Evolutionary conservation across 1,139 yeast genomes (phyloP).

Genomic region (Yamadazyma atlantica): DNA sequence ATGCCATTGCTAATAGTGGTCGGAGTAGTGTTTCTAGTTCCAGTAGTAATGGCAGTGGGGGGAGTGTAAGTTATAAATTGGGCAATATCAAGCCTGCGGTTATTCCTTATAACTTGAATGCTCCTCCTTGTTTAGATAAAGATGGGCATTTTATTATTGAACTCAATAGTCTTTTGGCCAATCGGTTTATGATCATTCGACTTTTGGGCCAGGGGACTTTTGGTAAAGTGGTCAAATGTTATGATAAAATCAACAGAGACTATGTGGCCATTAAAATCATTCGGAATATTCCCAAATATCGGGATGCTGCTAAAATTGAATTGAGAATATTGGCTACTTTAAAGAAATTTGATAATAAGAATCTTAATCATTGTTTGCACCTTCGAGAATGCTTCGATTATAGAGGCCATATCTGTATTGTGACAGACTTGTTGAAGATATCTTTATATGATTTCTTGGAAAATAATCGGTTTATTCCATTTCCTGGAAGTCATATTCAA

Average conservation of each 20-base stretch:
- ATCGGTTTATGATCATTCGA: conserved; percentile 63
- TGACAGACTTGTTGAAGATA: conserved; percentile 82
- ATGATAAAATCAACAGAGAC: conserved; percentile 55
- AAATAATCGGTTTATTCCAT: conserved; percentile 65
- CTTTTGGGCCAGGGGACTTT: conserved; percentile 96
- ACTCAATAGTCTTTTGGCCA: conserved; percentile 60
- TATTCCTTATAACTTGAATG: conserved; percentile 38
- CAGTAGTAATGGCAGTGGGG: conserved; percentile 19
- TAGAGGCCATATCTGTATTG: conserved; percentile 90
- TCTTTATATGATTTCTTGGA: conserved; percentile 89
- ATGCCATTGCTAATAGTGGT: conserved; percentile 10
- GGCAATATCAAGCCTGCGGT: conserved; percentile 45
- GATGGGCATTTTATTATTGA: conserved; percentile 82
- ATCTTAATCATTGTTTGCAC: conserved; percentile 71
- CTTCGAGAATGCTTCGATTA: conserved; percentile 89
- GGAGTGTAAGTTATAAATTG: conserved; percentile 28
- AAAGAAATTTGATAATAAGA: conserved; percentile 71
- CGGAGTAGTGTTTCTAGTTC: conserved; percentile 26
- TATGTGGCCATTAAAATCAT: conserved; percentile 91
- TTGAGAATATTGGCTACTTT: conserved; percentile 75
- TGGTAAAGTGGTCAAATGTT: conserved; percentile 86
- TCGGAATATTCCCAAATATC: conserved; percentile 71
- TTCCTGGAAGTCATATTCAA: conserved; percentile 86
- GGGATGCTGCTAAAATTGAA: conserved; percentile 87
- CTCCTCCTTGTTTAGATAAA: conserved; percentile 63